Evolutionary conservation across 2,329 filamentous ascomycete species (phyloP).

Genomic region (Microdochium nivale): DNA sequence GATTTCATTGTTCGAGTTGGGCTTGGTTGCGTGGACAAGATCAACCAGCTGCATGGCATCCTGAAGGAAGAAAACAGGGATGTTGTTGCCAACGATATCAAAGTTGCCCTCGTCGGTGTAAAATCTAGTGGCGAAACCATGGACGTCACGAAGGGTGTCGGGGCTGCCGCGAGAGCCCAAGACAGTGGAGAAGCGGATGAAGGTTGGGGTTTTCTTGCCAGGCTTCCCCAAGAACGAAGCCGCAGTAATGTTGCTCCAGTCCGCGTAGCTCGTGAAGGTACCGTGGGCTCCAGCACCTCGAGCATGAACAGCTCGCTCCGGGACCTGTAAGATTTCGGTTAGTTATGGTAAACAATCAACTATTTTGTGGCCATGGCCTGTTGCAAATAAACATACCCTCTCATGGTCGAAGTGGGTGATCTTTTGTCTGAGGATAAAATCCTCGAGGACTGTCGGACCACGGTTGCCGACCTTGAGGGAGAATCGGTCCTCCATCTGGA

Average conservation of each 20-base stretch:
- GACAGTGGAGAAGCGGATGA: constrained; percentile 71
- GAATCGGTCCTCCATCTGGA: constrained; percentile 57
- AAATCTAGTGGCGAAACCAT: constrained; percentile 61
- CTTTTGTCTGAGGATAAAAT: constrained; percentile 66
- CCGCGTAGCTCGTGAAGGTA: constrained; percentile 61
- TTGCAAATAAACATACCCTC: constrained; percentile 35
- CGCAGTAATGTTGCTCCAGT: constrained; percentile 52
- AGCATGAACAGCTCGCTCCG: constrained; percentile 61
- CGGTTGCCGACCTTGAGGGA: constrained; percentile 52
- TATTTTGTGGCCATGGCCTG: too few relatives aligned
- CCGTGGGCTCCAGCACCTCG: constrained; percentile 63
- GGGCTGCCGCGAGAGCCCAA: constrained; percentile 60
- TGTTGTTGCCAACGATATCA: constrained; percentile 59
- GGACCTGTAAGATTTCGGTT: constrained; percentile 31
- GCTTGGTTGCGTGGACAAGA: constrained; percentile 57
- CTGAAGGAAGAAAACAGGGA: constrained; percentile 63
- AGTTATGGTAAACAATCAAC: not conserved
- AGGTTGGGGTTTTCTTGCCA: constrained; percentile 49
- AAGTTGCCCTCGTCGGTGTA: constrained; percentile 69
- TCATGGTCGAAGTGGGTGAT: constrained; percentile 65
- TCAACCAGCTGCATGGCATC: constrained; percentile 60
- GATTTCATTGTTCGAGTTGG: constrained; percentile 54
- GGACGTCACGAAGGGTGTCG: constrained; percentile 64
- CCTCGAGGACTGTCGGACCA: constrained; percentile 61
- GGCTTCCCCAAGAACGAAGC: constrained; percentile 62